A percentile compares a stretch with the other conserved stretches of the same genome.
These are phyloP conservation scores for Taxillus chinensis DNA, from an alignment of 164 flowering plant species.

Conservation along the genomic window DNA sequence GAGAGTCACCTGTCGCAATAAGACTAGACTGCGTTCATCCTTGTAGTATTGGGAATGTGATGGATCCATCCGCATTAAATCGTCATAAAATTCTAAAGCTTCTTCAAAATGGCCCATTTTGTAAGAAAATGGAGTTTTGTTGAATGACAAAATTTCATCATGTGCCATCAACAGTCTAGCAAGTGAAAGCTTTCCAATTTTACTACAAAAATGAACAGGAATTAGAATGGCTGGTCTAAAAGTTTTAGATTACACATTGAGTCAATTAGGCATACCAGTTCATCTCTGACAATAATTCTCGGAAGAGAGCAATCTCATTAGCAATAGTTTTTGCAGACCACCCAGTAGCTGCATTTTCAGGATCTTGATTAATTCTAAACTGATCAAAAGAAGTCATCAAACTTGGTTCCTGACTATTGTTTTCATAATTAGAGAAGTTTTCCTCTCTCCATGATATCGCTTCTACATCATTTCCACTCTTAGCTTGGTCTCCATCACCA, in stretches of 20 bases:
- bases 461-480: conserved; percentile 10
- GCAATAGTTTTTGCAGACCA: conserved; percentile 37
- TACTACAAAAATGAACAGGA: conserved; percentile 30
- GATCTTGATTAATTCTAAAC: conserved; percentile 19
- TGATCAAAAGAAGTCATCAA: conserved; percentile 17
- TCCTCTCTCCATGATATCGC: conserved; percentile 46
- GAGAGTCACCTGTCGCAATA: conserved; percentile 52
- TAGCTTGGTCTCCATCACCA: conserved; percentile 12
- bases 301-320: conserved; percentile 49
- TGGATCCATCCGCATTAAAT: conserved; percentile 64
- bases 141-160: conserved; percentile 30
- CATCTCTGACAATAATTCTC: conserved; percentile 41
- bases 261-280: conserved; percentile 35
- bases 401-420: conserved; percentile 18
- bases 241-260: not conserved
- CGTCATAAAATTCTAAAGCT: conserved; percentile 46
- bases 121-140: conserved; percentile 11
- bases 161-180: conserved; percentile 66
- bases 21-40: conserved; percentile 52
- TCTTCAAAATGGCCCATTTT: conserved; percentile 41
- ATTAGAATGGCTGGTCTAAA: not conserved
- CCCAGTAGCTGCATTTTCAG: conserved; percentile 19
- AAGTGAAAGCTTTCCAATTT: conserved; percentile 89
- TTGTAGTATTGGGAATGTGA: conserved; percentile 60
- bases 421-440: conserved; percentile 21